Conservation (phyloP, 2,329 filamentous ascomycete species). For the Aureobasidium sp. region DNA sequence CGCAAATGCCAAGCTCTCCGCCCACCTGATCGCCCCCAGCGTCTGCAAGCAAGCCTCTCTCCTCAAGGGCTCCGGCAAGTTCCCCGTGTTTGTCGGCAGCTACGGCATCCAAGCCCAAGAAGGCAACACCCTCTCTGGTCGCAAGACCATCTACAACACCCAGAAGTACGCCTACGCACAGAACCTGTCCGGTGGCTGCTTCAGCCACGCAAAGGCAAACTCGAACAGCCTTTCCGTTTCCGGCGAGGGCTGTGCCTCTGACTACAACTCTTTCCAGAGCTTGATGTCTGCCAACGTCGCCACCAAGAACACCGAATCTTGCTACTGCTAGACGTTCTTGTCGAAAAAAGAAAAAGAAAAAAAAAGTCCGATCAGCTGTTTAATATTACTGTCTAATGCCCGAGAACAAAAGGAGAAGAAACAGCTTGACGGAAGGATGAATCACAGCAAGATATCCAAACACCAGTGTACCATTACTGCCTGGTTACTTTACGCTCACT, state of each 20-base stretch:
- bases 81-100: conserved; percentile 30
- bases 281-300: conserved; percentile 6
- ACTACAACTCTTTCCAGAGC: conserved; percentile 7
- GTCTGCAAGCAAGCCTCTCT: conserved; percentile 23
- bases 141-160: conserved; percentile 26
- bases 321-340: neutral
- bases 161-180: conserved; percentile 29
- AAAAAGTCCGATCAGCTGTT: neutral
- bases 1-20: neutral
- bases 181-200: conserved; percentile 26
- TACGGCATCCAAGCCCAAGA: conserved; percentile 28
- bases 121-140: conserved; percentile 26
- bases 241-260: conserved; percentile 1
- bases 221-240: neutral
- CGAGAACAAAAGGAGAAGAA: neutral
- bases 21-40: conserved; percentile 22
- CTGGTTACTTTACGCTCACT: conserved; percentile 2
- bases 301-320: conserved; percentile 3
- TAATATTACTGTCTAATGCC: neutral
- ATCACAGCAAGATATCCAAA: neutral
- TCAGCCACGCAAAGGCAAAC: conserved; percentile 17
- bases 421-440: neutral
- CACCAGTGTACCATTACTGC: neutral
- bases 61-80: conserved; percentile 21
- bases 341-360: neutral